Evolutionary conservation across 1,284 basidiomycete genomes (phyloP), one percentile per base, ranked within the genome.

Genomic region (Psilocybe mexicana): DNA sequence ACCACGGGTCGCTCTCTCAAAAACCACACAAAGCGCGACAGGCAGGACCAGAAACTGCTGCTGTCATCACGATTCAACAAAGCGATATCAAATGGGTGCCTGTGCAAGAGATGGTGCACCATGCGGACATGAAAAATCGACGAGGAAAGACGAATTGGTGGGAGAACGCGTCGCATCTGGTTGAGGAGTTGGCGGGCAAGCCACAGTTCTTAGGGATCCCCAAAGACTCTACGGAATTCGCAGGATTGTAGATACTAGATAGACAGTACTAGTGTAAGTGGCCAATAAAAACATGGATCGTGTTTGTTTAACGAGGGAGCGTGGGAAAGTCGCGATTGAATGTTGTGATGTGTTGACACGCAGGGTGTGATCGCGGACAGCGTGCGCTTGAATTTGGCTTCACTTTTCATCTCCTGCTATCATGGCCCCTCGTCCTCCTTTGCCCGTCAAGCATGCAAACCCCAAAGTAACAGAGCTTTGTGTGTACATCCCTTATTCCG

Each of bases 101-200:
- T 0, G 90, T 95, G 59, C 79, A 84, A 61, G 92, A 94, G 65
- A 93, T 98, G 84, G 79, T 92, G 52, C 75, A 79, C 61, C 86
- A 93, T 54, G 93, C 96, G 24, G 96, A 99, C 74, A 92, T 96
- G 87, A 87, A 86, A 78, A 88, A 94, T 71, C 80, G 96, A 58
- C 76, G 94, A 61, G 95, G 94, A 0, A 92, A 87, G 73, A 75
- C 79, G 36, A 76, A 79, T 53, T 96, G 94, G 94, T 99, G 96
- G 97, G 73, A 72, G 30, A 79, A 77, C 23, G 72, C 89, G 60
- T 90, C 87, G 68, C 79, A 80, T 18, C 74, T 96, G 57, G 87
- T 86, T 4, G 92, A 95, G 74, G 79, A 83, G 42, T 75, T 96
- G 65, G 84, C 80, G 2, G 88, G 85, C 30, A 75, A 85, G 55